phyloP scores from a whole-genome alignment of 1,284 basidiomycete species.

The Cutaneotrichosporon curvatum region DNA sequence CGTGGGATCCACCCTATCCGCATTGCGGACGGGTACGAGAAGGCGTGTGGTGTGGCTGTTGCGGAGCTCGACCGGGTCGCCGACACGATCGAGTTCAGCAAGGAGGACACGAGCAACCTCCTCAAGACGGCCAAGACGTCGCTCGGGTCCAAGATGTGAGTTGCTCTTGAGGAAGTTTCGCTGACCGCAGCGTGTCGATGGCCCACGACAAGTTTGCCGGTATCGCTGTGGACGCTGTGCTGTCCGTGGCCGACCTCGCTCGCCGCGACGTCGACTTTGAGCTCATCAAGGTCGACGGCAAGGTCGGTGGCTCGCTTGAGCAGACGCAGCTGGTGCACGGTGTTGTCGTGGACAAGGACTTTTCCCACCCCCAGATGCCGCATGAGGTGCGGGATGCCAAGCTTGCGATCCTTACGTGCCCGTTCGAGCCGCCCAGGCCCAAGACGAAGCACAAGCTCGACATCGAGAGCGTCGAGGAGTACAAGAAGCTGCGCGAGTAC shows the following conservation, averaged over 20 bases:
- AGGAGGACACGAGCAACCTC: conserved; percentile 73
- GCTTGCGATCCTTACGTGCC: conserved; percentile 95
- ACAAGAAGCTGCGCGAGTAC: conserved; percentile 87
- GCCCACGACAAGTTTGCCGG: conserved; percentile 90
- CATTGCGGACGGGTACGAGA: conserved; percentile 96
- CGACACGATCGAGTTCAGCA: conserved; percentile 74
- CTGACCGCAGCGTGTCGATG: conserved; percentile 68
- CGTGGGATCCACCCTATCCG: conserved; percentile 96
- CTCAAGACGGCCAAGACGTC: conserved; percentile 93
- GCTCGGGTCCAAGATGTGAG: conserved; percentile 83
- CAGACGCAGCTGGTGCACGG: conserved; percentile 77
- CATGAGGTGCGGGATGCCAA: conserved; percentile 77
- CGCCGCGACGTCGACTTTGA: conserved; percentile 96
- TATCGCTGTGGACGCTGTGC: conserved; percentile 94
- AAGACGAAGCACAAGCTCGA: conserved; percentile 99
- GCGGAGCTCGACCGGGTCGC: conserved; percentile 84
- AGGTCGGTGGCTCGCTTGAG: conserved; percentile 92
- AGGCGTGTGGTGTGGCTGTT: conserved; percentile 82
- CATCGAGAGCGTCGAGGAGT: conserved; percentile 96
- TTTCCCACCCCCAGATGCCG: conserved; percentile 99
- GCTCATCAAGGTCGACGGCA: conserved; percentile 98
- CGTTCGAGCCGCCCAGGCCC: conserved; percentile 95
- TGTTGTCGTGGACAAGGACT: conserved; percentile 97
- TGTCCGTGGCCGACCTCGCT: conserved; percentile 89
- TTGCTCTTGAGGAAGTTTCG: conserved; percentile 48